A percentile compares a stretch with the other conserved stretches of the same genome.
Conservation (phyloP, 768 basidiomycete genomes). For the Boletus barrowsii region DNA sequence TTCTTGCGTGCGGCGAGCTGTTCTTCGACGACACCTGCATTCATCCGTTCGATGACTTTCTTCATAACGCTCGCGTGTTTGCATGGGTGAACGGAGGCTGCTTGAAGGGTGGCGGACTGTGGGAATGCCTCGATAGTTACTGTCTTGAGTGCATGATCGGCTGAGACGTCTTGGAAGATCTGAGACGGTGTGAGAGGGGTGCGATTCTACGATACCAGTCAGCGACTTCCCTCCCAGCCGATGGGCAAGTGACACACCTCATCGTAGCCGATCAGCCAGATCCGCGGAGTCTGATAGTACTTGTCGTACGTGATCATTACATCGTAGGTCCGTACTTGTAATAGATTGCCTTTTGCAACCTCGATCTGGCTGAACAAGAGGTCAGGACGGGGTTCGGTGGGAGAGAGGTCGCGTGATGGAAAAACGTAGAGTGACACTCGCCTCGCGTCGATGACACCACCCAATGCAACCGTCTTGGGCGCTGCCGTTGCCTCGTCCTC, state of each 20-base stretch:
- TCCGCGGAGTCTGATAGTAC: slow-evolving; percentile 97
- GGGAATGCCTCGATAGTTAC: slow-evolving; percentile 98
- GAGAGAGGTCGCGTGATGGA: not conserved
- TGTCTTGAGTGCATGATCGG: slow-evolving; percentile 97
- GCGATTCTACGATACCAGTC: slow-evolving; percentile 58
- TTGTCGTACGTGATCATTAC: slow-evolving; percentile 99
- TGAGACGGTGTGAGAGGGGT: slow-evolving; percentile 83
- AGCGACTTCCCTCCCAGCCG: not conserved
- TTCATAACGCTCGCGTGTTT: slow-evolving; percentile 99
- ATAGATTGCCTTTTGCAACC: slow-evolving; percentile 73
- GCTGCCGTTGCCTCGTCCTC: slow-evolving; percentile 83
- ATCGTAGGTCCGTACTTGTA: slow-evolving; percentile 97
- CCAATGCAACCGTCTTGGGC: slow-evolving; percentile 41
- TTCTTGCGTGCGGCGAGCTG: slow-evolving; percentile 67
- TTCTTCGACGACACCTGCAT: slow-evolving; percentile 78
- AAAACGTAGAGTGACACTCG: slow-evolving; percentile 25
- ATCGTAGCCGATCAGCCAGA: slow-evolving; percentile 97
- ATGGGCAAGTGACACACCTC: slow-evolving; percentile 54
- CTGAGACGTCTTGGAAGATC: slow-evolving; percentile 96
- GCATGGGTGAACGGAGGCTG: slow-evolving; percentile 96
- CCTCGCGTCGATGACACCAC: slow-evolving; percentile 47
- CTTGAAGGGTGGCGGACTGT: slow-evolving; percentile 80
- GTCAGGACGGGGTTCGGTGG: not conserved
- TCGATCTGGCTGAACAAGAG: slow-evolving; percentile 49
- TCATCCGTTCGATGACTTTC: slow-evolving; percentile 99